Conservation (phyloP, 1,284 basidiomycete genomes). For the Trichosporon coremiiforme region DNA sequence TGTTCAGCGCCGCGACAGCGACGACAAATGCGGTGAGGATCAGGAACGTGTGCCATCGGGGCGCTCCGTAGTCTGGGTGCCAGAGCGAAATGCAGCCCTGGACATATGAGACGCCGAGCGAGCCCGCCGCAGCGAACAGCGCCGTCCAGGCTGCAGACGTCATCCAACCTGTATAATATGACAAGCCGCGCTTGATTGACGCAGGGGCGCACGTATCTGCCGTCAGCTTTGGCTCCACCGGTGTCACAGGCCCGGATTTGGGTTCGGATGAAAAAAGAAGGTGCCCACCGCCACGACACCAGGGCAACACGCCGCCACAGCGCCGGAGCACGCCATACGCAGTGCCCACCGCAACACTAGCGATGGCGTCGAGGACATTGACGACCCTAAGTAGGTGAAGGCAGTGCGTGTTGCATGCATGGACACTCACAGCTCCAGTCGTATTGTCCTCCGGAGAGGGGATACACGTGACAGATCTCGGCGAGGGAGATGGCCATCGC, state of each 20-base stretch:
- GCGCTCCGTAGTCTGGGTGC: slow-evolving; percentile 17
- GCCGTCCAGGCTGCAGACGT: slow-evolving; percentile 52
- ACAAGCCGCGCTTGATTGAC: slow-evolving; percentile 16
- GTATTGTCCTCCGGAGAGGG: slow-evolving; percentile 48
- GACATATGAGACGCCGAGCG: slow-evolving; percentile 40
- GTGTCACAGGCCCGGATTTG: neutral
- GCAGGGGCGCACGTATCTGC: slow-evolving; percentile 18
- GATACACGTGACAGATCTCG: slow-evolving; percentile 30
- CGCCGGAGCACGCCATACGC: neutral
- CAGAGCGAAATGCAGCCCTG: slow-evolving; percentile 33
- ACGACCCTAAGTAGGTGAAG: neutral
- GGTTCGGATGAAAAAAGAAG: neutral
- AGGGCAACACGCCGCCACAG: neutral
- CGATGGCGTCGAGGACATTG: neutral
- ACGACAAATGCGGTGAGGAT: slow-evolving; percentile 24
- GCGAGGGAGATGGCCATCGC: slow-evolving; percentile 39
- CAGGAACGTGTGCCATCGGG: slow-evolving; percentile 29
- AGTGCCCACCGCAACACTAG: neutral
- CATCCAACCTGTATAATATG: slow-evolving; percentile 30
- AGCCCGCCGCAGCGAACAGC: slow-evolving; percentile 47
- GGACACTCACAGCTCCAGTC: slow-evolving; percentile 40
- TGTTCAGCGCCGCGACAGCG: slow-evolving; percentile 26
- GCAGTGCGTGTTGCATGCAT: neutral
- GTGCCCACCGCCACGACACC: neutral
- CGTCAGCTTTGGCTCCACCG: neutral